Conservation (phyloP, 2,329 filamentous ascomycete genomes). For the Cladophialophora yegresii region DNA sequence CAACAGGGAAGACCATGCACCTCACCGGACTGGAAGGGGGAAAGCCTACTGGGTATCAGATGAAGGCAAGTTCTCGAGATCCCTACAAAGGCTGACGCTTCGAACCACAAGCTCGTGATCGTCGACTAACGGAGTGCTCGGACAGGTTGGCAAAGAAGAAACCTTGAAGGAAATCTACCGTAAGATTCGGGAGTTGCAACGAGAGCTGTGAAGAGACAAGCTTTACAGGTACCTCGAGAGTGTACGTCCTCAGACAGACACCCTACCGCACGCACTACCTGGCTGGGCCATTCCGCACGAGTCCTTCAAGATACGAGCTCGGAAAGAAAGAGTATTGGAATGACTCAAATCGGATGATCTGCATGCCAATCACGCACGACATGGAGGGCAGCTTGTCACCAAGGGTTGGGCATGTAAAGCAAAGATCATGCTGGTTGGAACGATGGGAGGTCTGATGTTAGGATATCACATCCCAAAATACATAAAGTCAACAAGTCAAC, state of each 20-base stretch:
- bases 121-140: neutral
- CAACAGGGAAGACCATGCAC: slow-evolving; percentile 69
- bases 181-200: slow-evolving; percentile 40
- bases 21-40: slow-evolving; percentile 62
- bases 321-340: neutral
- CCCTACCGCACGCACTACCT: neutral
- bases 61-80: slow-evolving; percentile 53
- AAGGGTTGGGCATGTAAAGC: neutral
- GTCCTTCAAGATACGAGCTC: neutral
- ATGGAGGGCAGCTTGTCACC: neutral
- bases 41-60: slow-evolving; percentile 54
- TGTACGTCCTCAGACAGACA: neutral
- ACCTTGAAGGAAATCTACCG: slow-evolving; percentile 52
- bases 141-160: slow-evolving; percentile 48
- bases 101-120: neutral
- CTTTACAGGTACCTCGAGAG: neutral
- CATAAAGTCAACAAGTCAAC: neutral
- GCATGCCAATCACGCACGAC: neutral
- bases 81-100: neutral
- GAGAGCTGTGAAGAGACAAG: slow-evolving; percentile 21
- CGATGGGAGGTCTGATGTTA: neutral
- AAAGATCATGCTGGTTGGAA: neutral
- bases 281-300: neutral
- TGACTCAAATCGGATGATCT: neutral
- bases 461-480: neutral